A percentile compares a stretch with the other conserved stretches of the same genome.
Conservation (phyloP, 192 early-diverging fungal genomes). For the Backusella mclennaniae region DNA sequence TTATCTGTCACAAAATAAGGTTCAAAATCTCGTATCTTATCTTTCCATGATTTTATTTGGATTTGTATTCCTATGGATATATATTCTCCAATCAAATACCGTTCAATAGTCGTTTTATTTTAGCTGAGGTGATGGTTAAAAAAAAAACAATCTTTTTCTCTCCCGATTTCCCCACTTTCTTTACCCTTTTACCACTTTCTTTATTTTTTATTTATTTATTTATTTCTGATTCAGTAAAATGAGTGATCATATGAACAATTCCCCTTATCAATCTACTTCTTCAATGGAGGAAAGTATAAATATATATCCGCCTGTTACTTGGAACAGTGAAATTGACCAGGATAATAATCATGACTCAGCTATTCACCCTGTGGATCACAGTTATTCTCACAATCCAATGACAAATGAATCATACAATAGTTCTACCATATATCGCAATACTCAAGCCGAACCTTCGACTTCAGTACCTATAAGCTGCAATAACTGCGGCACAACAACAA, state of each 20-base stretch:
- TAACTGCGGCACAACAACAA: constrained; percentile 65
- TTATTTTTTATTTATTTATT: background rate
- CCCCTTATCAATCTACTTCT: background rate
- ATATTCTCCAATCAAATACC: constrained; percentile 5
- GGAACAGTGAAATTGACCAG: background rate
- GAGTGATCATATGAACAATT: background rate
- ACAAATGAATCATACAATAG: background rate
- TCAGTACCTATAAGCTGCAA: constrained; percentile 39
- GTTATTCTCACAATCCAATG: constrained; percentile 3
- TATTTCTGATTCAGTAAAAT: background rate
- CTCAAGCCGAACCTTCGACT: background rate
- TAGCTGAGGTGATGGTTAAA: background rate
- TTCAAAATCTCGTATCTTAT: constrained; percentile 16
- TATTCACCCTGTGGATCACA: background rate
- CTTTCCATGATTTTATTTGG: background rate
- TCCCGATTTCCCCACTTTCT: background rate
- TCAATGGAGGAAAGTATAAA: background rate
- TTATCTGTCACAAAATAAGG: constrained; percentile 14
- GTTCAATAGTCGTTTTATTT: constrained; percentile 1
- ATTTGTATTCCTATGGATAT: background rate
- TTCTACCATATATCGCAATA: background rate
- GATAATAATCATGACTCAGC: background rate
- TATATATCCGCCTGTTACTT: background rate
- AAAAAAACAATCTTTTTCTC: background rate
- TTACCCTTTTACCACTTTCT: background rate